These are phyloP conservation scores for Stentor coeruleus DNA, from an alignment of 73 alveolate genomes.

Conservation along the genomic window DNA sequence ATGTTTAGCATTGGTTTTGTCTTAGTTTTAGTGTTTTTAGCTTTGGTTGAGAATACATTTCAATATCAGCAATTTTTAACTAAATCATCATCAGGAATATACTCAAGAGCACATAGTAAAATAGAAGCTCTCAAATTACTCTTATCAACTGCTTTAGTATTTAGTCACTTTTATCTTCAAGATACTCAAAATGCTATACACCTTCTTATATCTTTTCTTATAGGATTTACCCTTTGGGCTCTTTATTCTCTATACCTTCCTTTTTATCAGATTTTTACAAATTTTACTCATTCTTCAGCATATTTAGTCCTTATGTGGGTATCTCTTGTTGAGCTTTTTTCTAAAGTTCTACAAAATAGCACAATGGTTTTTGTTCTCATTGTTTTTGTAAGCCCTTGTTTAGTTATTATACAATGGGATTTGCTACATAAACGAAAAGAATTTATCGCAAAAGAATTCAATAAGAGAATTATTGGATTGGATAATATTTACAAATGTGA, in stretches of 20 bases:
- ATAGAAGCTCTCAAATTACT: neutral
- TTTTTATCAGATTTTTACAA: neutral
- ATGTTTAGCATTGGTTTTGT: neutral
- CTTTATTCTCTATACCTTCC: neutral
- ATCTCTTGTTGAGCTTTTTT: neutral
- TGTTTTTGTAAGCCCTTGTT: neutral
- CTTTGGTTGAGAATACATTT: neutral
- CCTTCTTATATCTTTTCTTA: neutral
- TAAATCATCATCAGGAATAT: neutral
- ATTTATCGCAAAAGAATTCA: neutral
- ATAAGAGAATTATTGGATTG: neutral
- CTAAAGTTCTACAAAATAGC: neutral
- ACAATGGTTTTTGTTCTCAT: constrained; percentile 13
- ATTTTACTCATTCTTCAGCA: neutral
- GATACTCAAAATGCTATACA: neutral
- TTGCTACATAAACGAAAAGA: neutral
- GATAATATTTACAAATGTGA: neutral
- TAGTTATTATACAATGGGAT: neutral
- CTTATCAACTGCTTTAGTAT: neutral
- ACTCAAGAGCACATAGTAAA: constrained; percentile 2
- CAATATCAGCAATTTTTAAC: neutral
- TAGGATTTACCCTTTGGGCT: neutral
- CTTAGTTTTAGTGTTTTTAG: neutral
- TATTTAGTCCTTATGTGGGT: neutral
- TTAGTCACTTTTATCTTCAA: neutral